phyloP scores from a whole-genome alignment of 306 rosid genomes.

The Prunus campanulata region DNA sequence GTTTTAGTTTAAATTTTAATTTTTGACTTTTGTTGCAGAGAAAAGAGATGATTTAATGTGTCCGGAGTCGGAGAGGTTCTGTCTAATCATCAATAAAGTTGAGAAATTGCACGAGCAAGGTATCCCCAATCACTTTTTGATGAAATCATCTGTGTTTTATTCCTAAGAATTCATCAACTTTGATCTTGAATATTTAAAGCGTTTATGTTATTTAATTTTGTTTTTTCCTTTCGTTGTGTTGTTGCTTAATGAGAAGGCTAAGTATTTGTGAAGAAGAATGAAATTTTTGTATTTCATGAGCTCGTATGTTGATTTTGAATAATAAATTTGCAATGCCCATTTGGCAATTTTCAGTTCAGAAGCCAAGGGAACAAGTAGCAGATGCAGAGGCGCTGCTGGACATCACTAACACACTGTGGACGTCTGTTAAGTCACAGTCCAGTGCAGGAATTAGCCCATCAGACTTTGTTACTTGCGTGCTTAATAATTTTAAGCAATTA shows the following conservation, averaged over 20 bases:
- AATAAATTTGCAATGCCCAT: not conserved
- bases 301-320: not conserved
- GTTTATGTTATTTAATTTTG: not conserved
- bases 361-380: constrained; percentile 82
- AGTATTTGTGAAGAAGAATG: not conserved
- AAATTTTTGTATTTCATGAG: no score
- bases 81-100: constrained; percentile 42
- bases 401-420: constrained; percentile 48
- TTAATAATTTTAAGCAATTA: constrained; percentile 41
- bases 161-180: not conserved
- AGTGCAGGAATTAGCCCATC: constrained; percentile 68
- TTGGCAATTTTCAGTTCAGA: constrained; percentile 47
- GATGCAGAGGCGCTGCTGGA: constrained; percentile 81
- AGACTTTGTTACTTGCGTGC: constrained; percentile 52
- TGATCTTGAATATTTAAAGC: not conserved
- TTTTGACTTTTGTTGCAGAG: constrained; percentile 37
- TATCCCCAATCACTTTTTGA: not conserved
- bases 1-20: not conserved
- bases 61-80: constrained; percentile 49
- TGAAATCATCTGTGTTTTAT: not conserved
- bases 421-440: constrained; percentile 54
- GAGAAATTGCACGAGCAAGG: constrained; percentile 64
- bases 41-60: constrained; percentile 51
- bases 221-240: not conserved
- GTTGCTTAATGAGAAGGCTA: not conserved